Evolutionary conservation across 306 rosid genomes (phyloP), one percentile per base, ranked within the genome.

Genomic region (Rosa rugosa): DNA sequence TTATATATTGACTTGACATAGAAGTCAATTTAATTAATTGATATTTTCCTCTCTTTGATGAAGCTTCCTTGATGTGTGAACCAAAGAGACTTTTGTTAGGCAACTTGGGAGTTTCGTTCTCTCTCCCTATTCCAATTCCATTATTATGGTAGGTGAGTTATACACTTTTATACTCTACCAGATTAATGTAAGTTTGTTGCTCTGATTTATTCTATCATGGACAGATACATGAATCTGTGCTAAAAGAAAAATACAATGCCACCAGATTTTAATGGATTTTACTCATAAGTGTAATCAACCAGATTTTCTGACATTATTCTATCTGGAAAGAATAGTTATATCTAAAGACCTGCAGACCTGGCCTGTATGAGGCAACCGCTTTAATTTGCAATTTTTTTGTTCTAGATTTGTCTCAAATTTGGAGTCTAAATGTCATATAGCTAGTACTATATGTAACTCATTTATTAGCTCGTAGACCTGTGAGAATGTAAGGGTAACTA

Each of bases 71-170:
- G 67, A 4, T 8, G 68, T 41, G 54, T 74, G 42, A 75, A 59
- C 41, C 27, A 16, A 46, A 16, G 23, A 75, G 70, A 75, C 70
- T 60, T 75, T 27, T 75, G 44, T 27, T 41, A 23, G 78, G 54
- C 69, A 41, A 53, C 1, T 40, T 40, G 38, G n/a, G 3, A 31
- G 50, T 54, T 38, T 53, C 20, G 77, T 59, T 59, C 56, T 20
- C 12, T 18, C 25, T 1, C 7, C 16, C 63, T 31, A 64, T 56
- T 72, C 40, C 54, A 69, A 22, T 22, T 12, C 36, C 3, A 57
- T 75, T 13, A 4, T 57, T 34, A 62, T 46, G 69, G 78, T 17
- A 9, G 78, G 45, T 45, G 31, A 38, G 27, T 22, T 57, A 20
- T 57, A 22, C 27, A 22, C 1, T 57, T n/a, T n/a, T 22, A 8